A percentile compares a stretch with the other conserved stretches of the same genome.
Conservation (phyloP, 768 basidiomycete genomes). For the Dacryopinax spathularia region DNA sequence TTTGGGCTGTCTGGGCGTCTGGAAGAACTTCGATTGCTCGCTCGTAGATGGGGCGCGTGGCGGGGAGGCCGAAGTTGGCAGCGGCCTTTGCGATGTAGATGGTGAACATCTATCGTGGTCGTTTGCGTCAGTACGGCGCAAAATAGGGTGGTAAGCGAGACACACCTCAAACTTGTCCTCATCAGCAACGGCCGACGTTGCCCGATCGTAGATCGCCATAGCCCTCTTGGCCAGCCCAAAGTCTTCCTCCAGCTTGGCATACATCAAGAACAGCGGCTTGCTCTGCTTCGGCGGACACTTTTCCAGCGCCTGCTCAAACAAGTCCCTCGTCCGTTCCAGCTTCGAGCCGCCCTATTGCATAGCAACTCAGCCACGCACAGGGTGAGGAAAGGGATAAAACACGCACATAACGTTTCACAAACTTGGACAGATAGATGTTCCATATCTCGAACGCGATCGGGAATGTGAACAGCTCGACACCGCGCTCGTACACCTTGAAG, state of each 20-base stretch:
- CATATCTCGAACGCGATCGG: conserved; percentile 97
- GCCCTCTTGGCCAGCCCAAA: conserved; percentile 87
- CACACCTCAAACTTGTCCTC: conserved; percentile 89
- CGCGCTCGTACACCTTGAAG: conserved; percentile 97
- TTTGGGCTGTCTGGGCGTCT: conserved; percentile 86
- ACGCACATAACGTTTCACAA: conserved; percentile 87
- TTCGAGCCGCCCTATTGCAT: conserved; percentile 67
- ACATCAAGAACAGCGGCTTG: conserved; percentile 91
- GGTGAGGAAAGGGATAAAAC: not conserved
- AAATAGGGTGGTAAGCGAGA: conserved; percentile 6
- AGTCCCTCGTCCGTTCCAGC: conserved; percentile 86
- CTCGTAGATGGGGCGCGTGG: conserved; percentile 92
- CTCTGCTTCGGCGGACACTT: conserved; percentile 91
- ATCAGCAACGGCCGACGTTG: conserved; percentile 69
- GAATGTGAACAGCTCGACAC: conserved; percentile 93
- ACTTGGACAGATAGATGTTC: conserved; percentile 97
- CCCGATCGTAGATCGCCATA: conserved; percentile 91
- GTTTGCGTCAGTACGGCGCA: conserved; percentile 3
- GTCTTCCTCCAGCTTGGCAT: conserved; percentile 91
- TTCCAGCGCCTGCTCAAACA: conserved; percentile 94
- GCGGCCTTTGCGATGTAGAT: conserved; percentile 97
- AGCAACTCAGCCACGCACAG: not conserved
- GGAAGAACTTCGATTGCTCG: conserved; percentile 86
- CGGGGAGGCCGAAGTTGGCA: conserved; percentile 87
- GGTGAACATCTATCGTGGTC: conserved; percentile 72